A percentile compares a stretch with the other conserved stretches of the same genome.
phyloP scores from a whole-genome alignment of 164 flowering plant genomes.

The Umbilicus rupestris region DNA sequence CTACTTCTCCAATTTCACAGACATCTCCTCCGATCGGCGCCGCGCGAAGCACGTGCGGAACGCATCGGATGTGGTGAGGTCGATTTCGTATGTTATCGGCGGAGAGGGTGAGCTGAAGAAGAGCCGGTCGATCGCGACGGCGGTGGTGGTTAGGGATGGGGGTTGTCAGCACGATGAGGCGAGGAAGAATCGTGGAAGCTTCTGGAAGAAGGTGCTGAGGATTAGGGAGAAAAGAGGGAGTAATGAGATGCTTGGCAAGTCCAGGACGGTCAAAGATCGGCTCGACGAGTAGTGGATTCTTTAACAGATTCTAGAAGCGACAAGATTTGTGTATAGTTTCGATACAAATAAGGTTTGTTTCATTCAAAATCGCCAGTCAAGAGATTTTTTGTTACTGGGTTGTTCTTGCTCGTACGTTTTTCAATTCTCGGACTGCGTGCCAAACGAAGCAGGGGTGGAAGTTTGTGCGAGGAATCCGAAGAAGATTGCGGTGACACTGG shows the following conservation, averaged over 20 bases:
- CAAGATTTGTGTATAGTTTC: neutral
- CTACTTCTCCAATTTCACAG: neutral
- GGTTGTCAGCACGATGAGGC: no score
- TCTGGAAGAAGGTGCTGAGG: constrained; percentile 4
- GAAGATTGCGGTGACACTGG: neutral
- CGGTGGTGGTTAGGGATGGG: no score
- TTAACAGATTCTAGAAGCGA: neutral
- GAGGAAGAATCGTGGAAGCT: neutral
- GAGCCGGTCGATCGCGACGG: neutral
- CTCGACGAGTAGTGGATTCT: neutral
- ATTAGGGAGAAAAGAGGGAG: neutral
- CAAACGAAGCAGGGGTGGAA: neutral
- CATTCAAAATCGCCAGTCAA: neutral
- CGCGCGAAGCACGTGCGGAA: neutral
- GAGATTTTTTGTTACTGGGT: neutral
- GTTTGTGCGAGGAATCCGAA: neutral
- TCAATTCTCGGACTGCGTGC: neutral
- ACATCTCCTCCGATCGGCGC: no score
- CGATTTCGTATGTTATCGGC: neutral
- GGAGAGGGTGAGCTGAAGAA: neutral
- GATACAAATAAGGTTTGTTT: neutral
- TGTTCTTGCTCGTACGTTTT: constrained; percentile 1
- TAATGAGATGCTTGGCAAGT: neutral
- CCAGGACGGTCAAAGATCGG: neutral
- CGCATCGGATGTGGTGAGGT: neutral